Evolutionary conservation across 495 filamentous ascomycete species (phyloP).

Genomic region (Recurvomyces mirabilis): DNA sequence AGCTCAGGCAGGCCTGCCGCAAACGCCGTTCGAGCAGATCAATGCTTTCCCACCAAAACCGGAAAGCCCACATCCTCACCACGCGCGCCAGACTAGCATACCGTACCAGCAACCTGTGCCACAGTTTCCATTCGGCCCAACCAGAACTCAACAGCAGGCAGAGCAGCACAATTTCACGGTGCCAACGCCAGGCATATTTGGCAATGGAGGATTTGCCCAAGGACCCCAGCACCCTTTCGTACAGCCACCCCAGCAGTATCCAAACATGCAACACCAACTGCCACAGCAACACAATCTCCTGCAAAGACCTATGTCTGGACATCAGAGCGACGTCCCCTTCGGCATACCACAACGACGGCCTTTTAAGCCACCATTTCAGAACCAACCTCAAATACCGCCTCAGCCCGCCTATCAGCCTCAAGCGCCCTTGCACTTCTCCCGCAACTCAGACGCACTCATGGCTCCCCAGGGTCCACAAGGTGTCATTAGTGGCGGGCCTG

Average conservation of each 20-base stretch:
- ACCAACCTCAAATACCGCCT: background rate
- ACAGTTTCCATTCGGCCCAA: conserved; percentile 15
- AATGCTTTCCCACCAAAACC: conserved; percentile 11
- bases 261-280: conserved; percentile 4
- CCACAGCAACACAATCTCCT: background rate
- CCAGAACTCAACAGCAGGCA: conserved; percentile 7
- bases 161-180: conserved; percentile 21
- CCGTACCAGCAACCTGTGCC: conserved; percentile 9
- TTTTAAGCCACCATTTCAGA: background rate
- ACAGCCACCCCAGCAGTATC: conserved; percentile 7
- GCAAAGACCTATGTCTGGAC: background rate
- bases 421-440: too few species aligned
- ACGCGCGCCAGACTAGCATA: conserved; percentile 9
- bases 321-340: conserved; percentile 1
- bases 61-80: conserved; percentile 14
- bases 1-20: background rate
- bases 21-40: conserved; percentile 19
- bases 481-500: conserved; percentile 33
- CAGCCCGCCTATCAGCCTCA: too few species aligned
- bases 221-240: background rate
- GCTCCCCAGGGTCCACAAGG: conserved; percentile 12
- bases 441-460: conserved; percentile 1
- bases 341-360: conserved; percentile 1
- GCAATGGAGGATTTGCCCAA: conserved; percentile 4
- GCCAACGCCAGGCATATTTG: conserved; percentile 15